Evolutionary conservation across 257 asterid species (phyloP).

Genomic region (Buddleja alternifolia): DNA sequence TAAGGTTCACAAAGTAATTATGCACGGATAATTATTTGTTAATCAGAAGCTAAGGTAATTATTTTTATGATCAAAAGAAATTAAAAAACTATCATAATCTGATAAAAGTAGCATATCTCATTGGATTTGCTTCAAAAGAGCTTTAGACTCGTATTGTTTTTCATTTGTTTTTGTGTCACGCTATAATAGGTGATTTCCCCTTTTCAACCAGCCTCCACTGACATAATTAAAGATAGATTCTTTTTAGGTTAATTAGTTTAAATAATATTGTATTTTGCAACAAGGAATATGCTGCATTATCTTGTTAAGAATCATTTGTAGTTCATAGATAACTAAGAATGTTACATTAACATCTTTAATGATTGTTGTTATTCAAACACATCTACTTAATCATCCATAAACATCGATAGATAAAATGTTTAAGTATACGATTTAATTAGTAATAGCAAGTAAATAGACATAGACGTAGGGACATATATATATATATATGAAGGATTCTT

Average conservation of each 20-base stretch:
- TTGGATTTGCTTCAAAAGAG: not conserved
- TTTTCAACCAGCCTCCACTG: not conserved
- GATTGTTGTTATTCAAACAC: not conserved
- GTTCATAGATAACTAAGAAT: constrained; percentile 27
- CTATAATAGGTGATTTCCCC: not conserved
- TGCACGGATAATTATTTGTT: not conserved
- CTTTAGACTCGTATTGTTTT: too few relatives aligned
- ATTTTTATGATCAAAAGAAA: not conserved
- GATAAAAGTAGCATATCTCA: not conserved
- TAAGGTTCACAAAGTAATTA: not conserved
- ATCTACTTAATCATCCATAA: too few relatives aligned
- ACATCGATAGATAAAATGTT: too few relatives aligned
- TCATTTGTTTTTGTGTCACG: not conserved
- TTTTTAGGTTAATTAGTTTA: constrained; percentile 29
- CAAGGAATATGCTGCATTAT: constrained; percentile 33
- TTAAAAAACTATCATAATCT: too few relatives aligned
- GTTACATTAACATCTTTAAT: constrained; percentile 8
- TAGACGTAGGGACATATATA: too few relatives aligned
- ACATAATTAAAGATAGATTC: constrained; percentile 28
- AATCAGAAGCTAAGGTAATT: not conserved
- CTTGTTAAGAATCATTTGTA: not conserved
- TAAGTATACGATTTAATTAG: too few relatives aligned
- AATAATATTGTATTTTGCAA: not conserved
- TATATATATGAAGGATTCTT: too few relatives aligned
- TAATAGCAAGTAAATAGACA: too few relatives aligned